phyloP scores from a whole-genome alignment of 108 stramenopile genomes.

The Stephanodiscus minutulus region DNA sequence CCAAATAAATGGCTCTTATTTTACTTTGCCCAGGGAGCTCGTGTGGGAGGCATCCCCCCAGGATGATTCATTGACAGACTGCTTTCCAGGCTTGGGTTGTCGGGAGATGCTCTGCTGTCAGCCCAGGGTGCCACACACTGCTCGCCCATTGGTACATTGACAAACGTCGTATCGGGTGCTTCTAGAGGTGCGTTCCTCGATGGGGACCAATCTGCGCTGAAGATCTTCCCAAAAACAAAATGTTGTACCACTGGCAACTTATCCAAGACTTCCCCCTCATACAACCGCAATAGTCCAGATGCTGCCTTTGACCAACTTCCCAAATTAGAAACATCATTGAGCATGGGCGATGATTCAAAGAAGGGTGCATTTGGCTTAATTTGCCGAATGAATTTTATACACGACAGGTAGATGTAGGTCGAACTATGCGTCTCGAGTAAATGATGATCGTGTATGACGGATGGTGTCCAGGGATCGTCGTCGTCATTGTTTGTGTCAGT shows the following conservation, averaged over 20 bases:
- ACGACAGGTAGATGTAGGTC: slow-evolving; percentile 77
- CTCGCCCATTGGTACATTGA: slow-evolving; percentile 44
- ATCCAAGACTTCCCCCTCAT: slow-evolving; percentile 91
- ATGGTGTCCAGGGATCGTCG: slow-evolving; percentile 46
- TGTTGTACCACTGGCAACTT: slow-evolving; percentile 96
- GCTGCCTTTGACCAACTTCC: slow-evolving; percentile 84
- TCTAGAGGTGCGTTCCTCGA: slow-evolving; percentile 42
- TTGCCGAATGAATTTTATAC: slow-evolving; percentile 82
- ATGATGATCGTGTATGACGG: slow-evolving; percentile 39
- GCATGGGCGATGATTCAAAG: slow-evolving; percentile 93
- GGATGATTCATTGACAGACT: slow-evolving; percentile 7
- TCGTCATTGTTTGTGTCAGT: slow-evolving; percentile 28
- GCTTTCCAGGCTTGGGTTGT: slow-evolving; percentile 3
- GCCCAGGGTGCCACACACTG: slow-evolving; percentile 59
- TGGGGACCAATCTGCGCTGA: slow-evolving; percentile 71
- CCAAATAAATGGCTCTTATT: background rate
- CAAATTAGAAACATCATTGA: slow-evolving; percentile 87
- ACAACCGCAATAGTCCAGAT: slow-evolving; percentile 77
- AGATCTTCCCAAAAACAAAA: slow-evolving; percentile 90
- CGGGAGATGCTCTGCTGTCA: background rate
- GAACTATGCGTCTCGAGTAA: slow-evolving; percentile 27
- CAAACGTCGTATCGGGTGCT: slow-evolving; percentile 68
- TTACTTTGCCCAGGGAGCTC: slow-evolving; percentile 62
- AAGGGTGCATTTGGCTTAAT: slow-evolving; percentile 91
- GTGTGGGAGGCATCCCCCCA: slow-evolving; percentile 46